phyloP scores from a whole-genome alignment of 2,329 filamentous ascomycete genomes.

The Rhynchosporium agropyri region DNA sequence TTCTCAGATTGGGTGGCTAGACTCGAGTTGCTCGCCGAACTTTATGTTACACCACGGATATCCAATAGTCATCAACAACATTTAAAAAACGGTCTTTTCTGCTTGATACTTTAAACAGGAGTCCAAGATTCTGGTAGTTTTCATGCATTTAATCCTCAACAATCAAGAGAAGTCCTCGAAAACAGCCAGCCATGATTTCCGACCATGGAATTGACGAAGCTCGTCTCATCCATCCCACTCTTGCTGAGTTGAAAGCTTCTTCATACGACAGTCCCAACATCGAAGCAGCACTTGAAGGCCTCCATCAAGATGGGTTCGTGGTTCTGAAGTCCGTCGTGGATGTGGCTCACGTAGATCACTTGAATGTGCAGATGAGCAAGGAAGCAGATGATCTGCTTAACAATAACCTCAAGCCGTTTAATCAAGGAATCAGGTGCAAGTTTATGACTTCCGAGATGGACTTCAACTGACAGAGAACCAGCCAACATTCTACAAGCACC shows the following conservation, averaged over 20 bases:
- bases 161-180: background rate
- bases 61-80: background rate
- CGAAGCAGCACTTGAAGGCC: conserved; percentile 42
- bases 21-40: background rate
- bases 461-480: conserved; percentile 24
- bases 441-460: background rate
- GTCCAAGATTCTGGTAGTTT: background rate
- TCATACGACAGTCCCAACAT: conserved; percentile 40
- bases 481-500: conserved; percentile 47
- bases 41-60: background rate
- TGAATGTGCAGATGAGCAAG: conserved; percentile 44
- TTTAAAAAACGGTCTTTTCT: background rate
- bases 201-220: conserved; percentile 25
- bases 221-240: conserved; percentile 33
- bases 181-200: background rate
- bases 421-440: conserved; percentile 44
- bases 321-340: conserved; percentile 45
- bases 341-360: conserved; percentile 41
- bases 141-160: background rate
- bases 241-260: conserved; percentile 35
- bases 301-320: conserved; percentile 46
- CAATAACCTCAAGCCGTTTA: conserved; percentile 41
- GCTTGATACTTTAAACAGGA: background rate
- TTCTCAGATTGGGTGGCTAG: background rate
- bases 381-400: conserved; percentile 42